phyloP scores from a whole-genome alignment of 257 asterid genomes.

The Solanum stenotomum region DNA sequence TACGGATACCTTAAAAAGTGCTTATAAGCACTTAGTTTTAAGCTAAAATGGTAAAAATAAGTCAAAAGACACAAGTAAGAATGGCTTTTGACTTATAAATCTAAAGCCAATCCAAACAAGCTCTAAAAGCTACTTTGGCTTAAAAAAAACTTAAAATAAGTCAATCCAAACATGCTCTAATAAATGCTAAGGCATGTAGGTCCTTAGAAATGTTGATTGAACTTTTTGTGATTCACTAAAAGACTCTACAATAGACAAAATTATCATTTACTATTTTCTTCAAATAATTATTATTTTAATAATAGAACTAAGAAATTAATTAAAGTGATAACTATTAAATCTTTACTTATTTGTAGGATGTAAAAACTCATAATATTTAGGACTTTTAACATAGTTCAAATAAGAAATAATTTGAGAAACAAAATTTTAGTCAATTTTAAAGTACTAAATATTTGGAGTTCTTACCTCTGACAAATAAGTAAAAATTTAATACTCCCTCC shows the following conservation, averaged over 20 bases:
- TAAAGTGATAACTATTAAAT: not conserved
- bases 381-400: not conserved
- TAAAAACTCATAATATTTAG: not conserved
- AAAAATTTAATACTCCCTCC: not conserved
- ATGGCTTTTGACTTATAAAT: no score
- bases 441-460: not conserved
- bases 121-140: not conserved
- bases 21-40: not conserved
- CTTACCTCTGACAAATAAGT: not conserved
- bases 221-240: not conserved
- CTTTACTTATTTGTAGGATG: not conserved
- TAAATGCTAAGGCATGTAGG: not conserved
- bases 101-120: not conserved
- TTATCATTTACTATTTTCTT: not conserved
- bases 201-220: not conserved
- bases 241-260: not conserved
- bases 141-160: not conserved
- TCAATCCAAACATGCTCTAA: not conserved
- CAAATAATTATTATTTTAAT: not conserved
- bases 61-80: no score
- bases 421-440: not conserved
- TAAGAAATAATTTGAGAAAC: not conserved
- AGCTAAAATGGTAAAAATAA: not conserved
- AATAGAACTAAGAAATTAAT: not conserved
- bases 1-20: not conserved